Evolutionary conservation across 169 alveolate species (phyloP), one percentile per base, ranked within the genome.

Genomic region (Theileria orientalis): DNA sequence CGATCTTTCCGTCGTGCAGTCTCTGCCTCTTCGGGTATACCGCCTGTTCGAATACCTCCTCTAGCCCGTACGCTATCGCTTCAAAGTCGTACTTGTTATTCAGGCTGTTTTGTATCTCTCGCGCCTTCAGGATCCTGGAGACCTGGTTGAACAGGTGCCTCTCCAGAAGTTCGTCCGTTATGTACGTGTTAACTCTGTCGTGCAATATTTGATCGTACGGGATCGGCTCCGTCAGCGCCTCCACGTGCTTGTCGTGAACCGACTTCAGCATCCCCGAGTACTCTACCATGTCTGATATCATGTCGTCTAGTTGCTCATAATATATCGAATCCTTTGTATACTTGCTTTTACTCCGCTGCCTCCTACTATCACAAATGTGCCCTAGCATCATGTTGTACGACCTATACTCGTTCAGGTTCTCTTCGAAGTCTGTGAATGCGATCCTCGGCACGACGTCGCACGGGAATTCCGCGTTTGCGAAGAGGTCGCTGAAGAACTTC

Each of bases 391-490:
- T 27, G 25, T 33, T 59, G 23, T 19, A 30, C 37, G 19, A 23
- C 7, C 60, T 13, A 14, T 21, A 49, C 60, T 49, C 60, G 35
- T 49, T 49, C 11, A 16, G 52, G 37, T 71, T 59, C 33, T 71
- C 66, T 1, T 60, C 44, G 33, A 79, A 70, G 33, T 75, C 87
- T 0, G 54, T 27, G 75, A 77, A 62, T n/a, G 44, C 2, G 2
- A 79, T 62, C 13, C 83, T 30, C 16, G 29, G 33, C 57, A 62
- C 16, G 23, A 57, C 33, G 49, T 79, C 77, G 6, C 35, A 40
- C 0, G 83, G 83, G 0, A 71, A 16, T 30, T 72, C 87, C 19
- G 79, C 87, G 14, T 14, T 21, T 21, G 72, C 83, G 27, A 61
- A 42, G 52, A 19, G 57, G 23, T 60, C 77, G 51, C n/a, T 29